Evolutionary conservation across 140 eudicot genomes (phyloP).

Genomic region (Flaveria floridana): DNA sequence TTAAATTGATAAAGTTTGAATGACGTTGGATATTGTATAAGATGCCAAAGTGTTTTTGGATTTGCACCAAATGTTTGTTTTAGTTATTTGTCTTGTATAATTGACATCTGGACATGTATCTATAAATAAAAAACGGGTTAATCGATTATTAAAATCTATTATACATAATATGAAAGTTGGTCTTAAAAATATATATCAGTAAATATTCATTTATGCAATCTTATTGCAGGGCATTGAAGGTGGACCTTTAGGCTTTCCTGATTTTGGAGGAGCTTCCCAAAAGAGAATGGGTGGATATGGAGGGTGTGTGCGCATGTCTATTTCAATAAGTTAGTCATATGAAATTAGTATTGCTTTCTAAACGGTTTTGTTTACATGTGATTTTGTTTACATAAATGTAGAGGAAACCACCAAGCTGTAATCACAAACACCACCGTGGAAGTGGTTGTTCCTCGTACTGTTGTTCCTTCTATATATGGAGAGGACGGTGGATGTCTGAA

Average conservation of each 20-base stretch:
- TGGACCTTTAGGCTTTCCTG: constrained; percentile 64
- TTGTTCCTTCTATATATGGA: constrained; percentile 87
- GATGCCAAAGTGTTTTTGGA: neutral
- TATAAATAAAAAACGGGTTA: neutral
- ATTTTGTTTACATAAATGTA: constrained; percentile 30
- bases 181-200: constrained; percentile 1
- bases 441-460: constrained; percentile 87
- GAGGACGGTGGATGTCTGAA: constrained; percentile 95
- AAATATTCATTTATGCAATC: constrained; percentile 15
- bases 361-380: constrained; percentile 26
- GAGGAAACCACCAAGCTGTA: constrained; percentile 66
- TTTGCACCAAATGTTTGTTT: neutral
- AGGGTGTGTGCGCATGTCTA: constrained; percentile 50
- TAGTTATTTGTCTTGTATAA: neutral
- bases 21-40: neutral
- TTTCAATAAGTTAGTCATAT: neutral
- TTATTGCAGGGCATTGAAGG: constrained; percentile 64
- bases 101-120: neutral
- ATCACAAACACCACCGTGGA: constrained; percentile 92
- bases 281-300: constrained; percentile 84
- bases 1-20: neutral
- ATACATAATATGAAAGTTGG: neutral
- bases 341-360: constrained; percentile 2
- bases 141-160: neutral
- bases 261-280: constrained; percentile 60